phyloP scores from a whole-genome alignment of 805 yeast genomes.

The Yarrowia sp. region DNA sequence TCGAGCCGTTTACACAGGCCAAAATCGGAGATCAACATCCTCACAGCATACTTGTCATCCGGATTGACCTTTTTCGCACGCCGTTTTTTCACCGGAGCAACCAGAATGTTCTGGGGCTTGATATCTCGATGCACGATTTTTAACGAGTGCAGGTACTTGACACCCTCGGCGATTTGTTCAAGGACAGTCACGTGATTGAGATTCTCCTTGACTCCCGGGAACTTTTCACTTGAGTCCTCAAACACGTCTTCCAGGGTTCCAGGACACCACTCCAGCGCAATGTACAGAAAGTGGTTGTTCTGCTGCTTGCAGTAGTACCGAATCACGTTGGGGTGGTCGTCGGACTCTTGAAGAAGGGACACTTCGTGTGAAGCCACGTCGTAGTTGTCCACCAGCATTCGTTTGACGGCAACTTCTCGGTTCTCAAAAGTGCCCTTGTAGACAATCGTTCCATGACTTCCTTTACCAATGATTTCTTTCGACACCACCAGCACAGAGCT shows the following conservation, averaged over 20 bases:
- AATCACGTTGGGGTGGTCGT: conserved; percentile 93
- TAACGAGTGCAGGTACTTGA: conserved; percentile 33
- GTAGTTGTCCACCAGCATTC: conserved; percentile 89
- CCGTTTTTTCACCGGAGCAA: conserved; percentile 39
- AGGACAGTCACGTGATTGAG: conserved; percentile 50
- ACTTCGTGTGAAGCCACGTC: conserved; percentile 94
- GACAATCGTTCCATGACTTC: conserved; percentile 96
- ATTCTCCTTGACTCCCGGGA: conserved; percentile 42
- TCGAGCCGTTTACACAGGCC: conserved; percentile 93
- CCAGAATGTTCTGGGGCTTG: conserved; percentile 76
- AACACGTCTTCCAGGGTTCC: conserved; percentile 86
- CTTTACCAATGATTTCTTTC: conserved; percentile 79
- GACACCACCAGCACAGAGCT: conserved; percentile 25
- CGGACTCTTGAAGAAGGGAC: conserved; percentile 82
- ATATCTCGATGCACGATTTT: conserved; percentile 43
- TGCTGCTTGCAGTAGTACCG: conserved; percentile 92
- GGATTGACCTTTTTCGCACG: conserved; percentile 31
- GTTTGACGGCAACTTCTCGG: conserved; percentile 92
- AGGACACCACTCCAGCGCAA: conserved; percentile 88
- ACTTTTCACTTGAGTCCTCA: conserved; percentile 42
- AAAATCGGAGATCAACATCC: conserved; percentile 89
- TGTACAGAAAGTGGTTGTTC: conserved; percentile 81
- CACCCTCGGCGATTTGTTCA: conserved; percentile 33
- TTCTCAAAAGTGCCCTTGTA: conserved; percentile 85
- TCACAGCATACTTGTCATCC: conserved; percentile 42